A percentile compares a stretch with the other conserved stretches of the same genome.
Evolutionary conservation across 2,329 filamentous ascomycete species (phyloP).

Genomic region (Colletotrichum somersetense): DNA sequence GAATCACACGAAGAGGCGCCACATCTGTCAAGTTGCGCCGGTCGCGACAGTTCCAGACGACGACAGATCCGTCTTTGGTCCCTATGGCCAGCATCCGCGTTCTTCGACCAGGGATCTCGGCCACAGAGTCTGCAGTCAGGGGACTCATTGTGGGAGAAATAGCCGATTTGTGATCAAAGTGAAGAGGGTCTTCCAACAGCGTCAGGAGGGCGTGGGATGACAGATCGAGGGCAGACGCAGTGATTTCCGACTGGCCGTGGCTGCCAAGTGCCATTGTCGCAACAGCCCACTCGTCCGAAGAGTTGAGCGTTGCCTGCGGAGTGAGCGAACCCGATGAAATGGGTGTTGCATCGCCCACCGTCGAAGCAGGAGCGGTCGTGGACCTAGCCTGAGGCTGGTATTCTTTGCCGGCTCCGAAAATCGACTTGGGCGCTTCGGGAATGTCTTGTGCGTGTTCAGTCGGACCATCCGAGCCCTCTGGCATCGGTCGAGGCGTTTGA

Average conservation of each 20-base stretch:
- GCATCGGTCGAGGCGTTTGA: neutral
- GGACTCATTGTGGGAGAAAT: constrained; percentile 61
- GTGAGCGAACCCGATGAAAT: constrained; percentile 34
- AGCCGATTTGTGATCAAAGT: constrained; percentile 61
- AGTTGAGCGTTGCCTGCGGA: constrained; percentile 30
- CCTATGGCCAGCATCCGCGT: constrained; percentile 85
- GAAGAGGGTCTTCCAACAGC: constrained; percentile 81
- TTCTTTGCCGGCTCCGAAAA: constrained; percentile 45
- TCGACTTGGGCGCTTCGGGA: constrained; percentile 43
- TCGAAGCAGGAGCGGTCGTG: neutral
- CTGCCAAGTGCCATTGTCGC: constrained; percentile 22
- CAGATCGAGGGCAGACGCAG: constrained; percentile 77
- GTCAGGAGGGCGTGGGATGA: constrained; percentile 81
- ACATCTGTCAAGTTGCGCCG: constrained; percentile 71
- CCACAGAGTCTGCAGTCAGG: constrained; percentile 43
- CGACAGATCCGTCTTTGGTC: constrained; percentile 80
- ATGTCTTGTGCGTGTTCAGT: neutral
- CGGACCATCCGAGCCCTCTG: neutral
- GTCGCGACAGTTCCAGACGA: constrained; percentile 88
- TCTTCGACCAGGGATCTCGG: constrained; percentile 85
- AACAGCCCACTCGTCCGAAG: constrained; percentile 39
- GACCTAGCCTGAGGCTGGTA: constrained; percentile 7
- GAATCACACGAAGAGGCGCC: constrained; percentile 81
- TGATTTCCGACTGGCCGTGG: constrained; percentile 72
- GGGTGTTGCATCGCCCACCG: constrained; percentile 19